Conservation (phyloP, 805 yeast genomes). For the Diddensiella santjacobensis region DNA sequence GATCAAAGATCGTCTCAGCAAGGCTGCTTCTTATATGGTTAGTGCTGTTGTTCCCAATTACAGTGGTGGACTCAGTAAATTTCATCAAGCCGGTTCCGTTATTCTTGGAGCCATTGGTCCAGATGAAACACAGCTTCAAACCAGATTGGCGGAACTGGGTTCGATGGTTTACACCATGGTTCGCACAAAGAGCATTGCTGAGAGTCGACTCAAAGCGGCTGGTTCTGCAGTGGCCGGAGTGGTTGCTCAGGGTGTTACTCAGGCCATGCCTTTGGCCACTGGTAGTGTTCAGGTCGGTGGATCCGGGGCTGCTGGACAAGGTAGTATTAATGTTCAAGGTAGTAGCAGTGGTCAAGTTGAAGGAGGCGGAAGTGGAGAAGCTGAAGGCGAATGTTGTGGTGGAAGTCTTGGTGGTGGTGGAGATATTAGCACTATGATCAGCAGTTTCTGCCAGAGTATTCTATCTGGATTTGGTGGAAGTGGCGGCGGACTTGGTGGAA, state of each 20-base stretch:
- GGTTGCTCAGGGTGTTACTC: background rate
- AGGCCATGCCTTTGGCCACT: background rate
- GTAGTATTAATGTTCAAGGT: no score
- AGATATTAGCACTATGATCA: no score
- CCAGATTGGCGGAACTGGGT: background rate
- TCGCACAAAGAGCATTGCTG: background rate
- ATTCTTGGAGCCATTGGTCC: slow-evolving; percentile 1
- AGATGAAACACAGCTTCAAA: background rate
- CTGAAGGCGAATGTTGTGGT: background rate
- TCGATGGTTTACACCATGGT: background rate
- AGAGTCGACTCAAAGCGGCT: background rate
- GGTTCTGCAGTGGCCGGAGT: slow-evolving; percentile 1
- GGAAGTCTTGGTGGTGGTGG: background rate
- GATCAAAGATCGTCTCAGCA: background rate
- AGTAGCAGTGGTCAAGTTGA: background rate
- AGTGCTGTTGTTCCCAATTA: background rate
- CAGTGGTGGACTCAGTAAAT: background rate
- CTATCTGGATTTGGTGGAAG: background rate
- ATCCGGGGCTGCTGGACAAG: background rate
- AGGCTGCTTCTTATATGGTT: slow-evolving; percentile 1
- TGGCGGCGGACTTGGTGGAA: background rate
- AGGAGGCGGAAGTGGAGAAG: background rate
- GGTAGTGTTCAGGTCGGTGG: background rate
- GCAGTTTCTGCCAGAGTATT: no score
- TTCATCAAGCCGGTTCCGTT: slow-evolving; percentile 1